These are phyloP conservation scores for Hanseniaspora gamundiae DNA, from an alignment of 1,139 yeast genomes.

Conservation along the genomic window DNA sequence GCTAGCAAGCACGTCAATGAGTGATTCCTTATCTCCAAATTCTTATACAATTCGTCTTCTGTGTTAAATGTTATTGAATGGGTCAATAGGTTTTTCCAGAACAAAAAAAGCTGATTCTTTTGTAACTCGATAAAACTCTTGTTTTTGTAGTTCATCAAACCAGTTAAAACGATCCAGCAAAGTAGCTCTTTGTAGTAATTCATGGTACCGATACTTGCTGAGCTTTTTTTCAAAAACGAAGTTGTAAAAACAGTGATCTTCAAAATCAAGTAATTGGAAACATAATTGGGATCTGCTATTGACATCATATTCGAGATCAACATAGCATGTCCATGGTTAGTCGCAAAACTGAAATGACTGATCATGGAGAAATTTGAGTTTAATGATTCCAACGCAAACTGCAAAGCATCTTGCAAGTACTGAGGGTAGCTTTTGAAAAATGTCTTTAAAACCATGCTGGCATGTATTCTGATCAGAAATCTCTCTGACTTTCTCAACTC, in stretches of 20 bases:
- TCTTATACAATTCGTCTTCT: constrained; percentile 30
- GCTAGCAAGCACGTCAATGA: constrained; percentile 35
- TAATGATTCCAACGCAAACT: constrained; percentile 20
- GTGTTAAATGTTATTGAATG: constrained; percentile 24
- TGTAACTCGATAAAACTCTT: constrained; percentile 54
- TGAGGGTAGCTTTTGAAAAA: constrained; percentile 26
- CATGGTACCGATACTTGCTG: constrained; percentile 20
- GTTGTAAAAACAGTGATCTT: constrained; percentile 26
- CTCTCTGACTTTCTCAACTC: constrained; percentile 25
- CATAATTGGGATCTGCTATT: constrained; percentile 25
- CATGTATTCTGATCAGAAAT: constrained; percentile 27
- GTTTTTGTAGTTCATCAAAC: constrained; percentile 57
- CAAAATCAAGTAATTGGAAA: constrained; percentile 27
- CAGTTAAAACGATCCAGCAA: constrained; percentile 71
- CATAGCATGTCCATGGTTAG: constrained; percentile 31
- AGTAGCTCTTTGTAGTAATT: constrained; percentile 32
- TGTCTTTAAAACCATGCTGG: constrained; percentile 26
- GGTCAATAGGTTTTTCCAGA: constrained; percentile 77
- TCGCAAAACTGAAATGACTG: constrained; percentile 24
- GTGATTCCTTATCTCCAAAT: constrained; percentile 36
- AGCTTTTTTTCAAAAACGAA: constrained; percentile 24
- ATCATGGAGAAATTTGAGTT: constrained; percentile 28
- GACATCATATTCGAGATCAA: constrained; percentile 29
- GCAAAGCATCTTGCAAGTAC: constrained; percentile 21
- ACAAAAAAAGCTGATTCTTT: constrained; percentile 58